Evolutionary conservation across 2,329 filamentous ascomycete species (phyloP).

Genomic region (Polytolypa hystricis): DNA sequence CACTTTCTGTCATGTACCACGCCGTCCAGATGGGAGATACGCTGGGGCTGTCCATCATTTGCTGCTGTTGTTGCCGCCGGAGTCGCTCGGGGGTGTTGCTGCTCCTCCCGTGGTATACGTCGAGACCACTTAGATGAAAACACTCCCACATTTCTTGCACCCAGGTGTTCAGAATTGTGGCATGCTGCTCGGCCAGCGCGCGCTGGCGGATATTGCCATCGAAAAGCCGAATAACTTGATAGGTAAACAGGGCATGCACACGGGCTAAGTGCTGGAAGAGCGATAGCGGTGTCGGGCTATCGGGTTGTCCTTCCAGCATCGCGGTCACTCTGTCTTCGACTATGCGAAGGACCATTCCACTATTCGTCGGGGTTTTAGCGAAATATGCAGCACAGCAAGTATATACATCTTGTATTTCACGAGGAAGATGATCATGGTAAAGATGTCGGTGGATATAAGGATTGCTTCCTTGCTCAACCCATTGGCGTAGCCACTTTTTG

Average conservation of each 20-base stretch:
- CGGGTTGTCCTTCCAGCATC: neutral
- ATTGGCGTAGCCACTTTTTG: neutral
- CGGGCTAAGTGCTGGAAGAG: slow-evolving; percentile 26
- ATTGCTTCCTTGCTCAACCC: neutral
- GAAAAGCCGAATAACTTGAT: slow-evolving; percentile 38
- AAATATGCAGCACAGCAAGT: neutral
- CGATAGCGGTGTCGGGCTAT: neutral
- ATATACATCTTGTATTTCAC: neutral
- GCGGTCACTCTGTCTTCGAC: neutral
- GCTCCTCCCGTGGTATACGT: neutral
- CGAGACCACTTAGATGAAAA: neutral
- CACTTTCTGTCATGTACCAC: neutral
- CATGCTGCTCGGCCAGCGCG: slow-evolving; percentile 27
- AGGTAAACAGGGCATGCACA: slow-evolving; percentile 37
- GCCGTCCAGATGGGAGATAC: neutral
- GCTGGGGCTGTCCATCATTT: neutral
- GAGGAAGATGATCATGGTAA: neutral
- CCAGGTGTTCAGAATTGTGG: slow-evolving; percentile 9
- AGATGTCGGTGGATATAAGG: slow-evolving; percentile 3
- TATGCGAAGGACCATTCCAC: neutral
- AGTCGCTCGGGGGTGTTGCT: neutral
- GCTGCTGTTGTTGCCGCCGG: neutral
- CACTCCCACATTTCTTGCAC: neutral
- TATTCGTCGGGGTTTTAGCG: neutral
- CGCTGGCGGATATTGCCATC: slow-evolving; percentile 38